A percentile compares a stretch with the other conserved stretches of the same genome.
Evolutionary conservation across 352 stramenopile species (phyloP).

Genomic region (Pythium dissimile): DNA sequence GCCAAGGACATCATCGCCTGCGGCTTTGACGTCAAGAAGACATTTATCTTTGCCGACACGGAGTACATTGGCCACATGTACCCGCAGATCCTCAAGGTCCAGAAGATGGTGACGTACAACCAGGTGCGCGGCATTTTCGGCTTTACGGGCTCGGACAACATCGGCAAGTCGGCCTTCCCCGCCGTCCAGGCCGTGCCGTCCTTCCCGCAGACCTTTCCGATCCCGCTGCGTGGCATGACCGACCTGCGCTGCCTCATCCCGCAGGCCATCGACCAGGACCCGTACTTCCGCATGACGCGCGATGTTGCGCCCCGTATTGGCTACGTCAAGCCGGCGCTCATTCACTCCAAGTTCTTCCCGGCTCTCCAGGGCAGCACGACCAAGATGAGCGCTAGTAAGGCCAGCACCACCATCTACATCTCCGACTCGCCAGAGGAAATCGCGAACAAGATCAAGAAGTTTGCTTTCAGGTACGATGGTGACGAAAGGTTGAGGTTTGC

Average conservation of each 20-base stretch:
- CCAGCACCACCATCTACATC: conserved; percentile 98
- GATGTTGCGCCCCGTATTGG: conserved; percentile 98
- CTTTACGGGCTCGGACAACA: conserved; percentile 97
- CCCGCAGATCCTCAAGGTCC: conserved; percentile 98
- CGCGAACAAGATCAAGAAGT: conserved; percentile 89
- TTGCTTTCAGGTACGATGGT: conserved; percentile 63
- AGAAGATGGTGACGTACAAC: conserved; percentile 98
- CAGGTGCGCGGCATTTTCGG: conserved; percentile 98
- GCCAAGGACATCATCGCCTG: conserved; percentile 99
- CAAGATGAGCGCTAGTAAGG: conserved; percentile 98
- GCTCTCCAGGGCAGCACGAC: conserved; percentile 95
- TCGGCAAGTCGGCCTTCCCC: conserved; percentile 98
- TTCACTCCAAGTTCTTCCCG: conserved; percentile 99
- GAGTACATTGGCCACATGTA: conserved; percentile 99
- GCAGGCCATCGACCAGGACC: conserved; percentile 99
- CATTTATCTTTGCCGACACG: conserved; percentile 99
- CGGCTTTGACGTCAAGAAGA: conserved; percentile 96
- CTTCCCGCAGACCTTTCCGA: conserved; percentile 97
- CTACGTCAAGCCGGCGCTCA: conserved; percentile 95
- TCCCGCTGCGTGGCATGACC: conserved; percentile 80
- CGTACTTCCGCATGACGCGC: conserved; percentile 98
- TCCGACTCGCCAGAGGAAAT: conserved; percentile 98
- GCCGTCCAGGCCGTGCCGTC: conserved; percentile 97
- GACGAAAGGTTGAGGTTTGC: not conserved
- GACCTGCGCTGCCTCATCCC: conserved; percentile 98